These are phyloP conservation scores for Diaporthe capsici DNA, from an alignment of 2,329 filamentous ascomycete species.

Conservation along the genomic window DNA sequence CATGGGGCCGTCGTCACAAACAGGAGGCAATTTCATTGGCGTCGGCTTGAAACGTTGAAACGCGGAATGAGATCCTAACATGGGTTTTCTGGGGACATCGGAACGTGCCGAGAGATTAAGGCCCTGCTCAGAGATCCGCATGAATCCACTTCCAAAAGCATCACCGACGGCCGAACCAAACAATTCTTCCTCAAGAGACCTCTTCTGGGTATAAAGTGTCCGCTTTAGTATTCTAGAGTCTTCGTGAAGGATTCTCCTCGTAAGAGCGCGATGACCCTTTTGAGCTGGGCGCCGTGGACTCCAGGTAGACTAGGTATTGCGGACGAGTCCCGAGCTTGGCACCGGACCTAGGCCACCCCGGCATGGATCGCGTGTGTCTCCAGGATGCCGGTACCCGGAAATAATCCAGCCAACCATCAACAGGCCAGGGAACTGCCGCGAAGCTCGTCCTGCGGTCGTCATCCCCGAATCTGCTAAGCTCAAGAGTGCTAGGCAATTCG, in stretches of 20 bases:
- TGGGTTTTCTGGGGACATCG: slow-evolving; percentile 29
- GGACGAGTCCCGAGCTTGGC: slow-evolving; percentile 18
- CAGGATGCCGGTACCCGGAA: slow-evolving; percentile 7
- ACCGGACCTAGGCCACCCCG: not conserved
- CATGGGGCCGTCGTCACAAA: slow-evolving; percentile 26
- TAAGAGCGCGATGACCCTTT: not conserved
- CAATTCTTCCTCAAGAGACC: not conserved
- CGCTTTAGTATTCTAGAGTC: not conserved
- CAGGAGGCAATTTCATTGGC: slow-evolving; percentile 32
- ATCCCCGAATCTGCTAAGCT: slow-evolving; percentile 19
- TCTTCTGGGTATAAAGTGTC: slow-evolving; percentile 21
- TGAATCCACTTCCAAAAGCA: slow-evolving; percentile 20
- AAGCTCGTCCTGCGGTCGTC: slow-evolving; percentile 14
- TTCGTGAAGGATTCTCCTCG: not conserved
- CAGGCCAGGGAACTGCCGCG: not conserved
- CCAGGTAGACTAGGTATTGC: not conserved
- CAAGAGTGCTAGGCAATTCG: not conserved
- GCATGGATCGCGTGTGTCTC: not conserved
- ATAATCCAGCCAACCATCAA: slow-evolving; percentile 10
- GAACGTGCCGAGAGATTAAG: slow-evolving; percentile 42
- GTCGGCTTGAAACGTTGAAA: slow-evolving; percentile 37
- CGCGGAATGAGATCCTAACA: slow-evolving; percentile 18
- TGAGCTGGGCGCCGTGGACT: not conserved
- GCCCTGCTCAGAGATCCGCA: slow-evolving; percentile 37
- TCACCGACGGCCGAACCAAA: slow-evolving; percentile 12